A percentile compares a stretch with the other conserved stretches of the same genome.
Conservation (phyloP, 2,329 filamentous ascomycete genomes). For the Fusarium nematophilum region DNA sequence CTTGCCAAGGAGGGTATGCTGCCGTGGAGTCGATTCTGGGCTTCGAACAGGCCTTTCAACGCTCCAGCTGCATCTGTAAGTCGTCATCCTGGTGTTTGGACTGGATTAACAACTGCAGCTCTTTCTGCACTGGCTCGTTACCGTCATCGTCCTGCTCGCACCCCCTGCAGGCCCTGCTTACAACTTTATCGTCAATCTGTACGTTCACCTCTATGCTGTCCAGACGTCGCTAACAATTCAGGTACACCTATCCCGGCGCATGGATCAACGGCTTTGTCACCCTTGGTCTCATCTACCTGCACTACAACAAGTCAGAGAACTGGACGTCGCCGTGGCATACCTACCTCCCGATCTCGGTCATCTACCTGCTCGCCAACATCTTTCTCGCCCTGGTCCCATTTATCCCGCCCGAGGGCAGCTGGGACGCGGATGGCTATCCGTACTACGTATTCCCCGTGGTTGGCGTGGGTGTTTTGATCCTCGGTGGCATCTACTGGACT, state of each 20-base stretch:
- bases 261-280: conserved; percentile 66
- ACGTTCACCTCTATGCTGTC: rapidly evolving
- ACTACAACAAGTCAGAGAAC: conserved; percentile 60
- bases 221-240: conserved; percentile 29
- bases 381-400: conserved; percentile 66
- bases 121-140: conserved; percentile 74
- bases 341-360: conserved; percentile 57
- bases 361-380: conserved; percentile 63
- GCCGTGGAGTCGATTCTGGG: conserved; percentile 74
- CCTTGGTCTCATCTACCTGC: conserved; percentile 63
- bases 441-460: conserved; percentile 69
- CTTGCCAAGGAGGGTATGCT: conserved; percentile 76
- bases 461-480: conserved; percentile 61
- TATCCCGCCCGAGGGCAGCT: conserved; percentile 62
- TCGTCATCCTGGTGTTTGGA: neutral
- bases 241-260: conserved; percentile 62
- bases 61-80: conserved; percentile 67
- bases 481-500: conserved; percentile 64
- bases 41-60: conserved; percentile 75
- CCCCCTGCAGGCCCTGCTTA: conserved; percentile 76
- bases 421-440: conserved; percentile 62
- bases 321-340: conserved; percentile 67
- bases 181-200: conserved; percentile 72
- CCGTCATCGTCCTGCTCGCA: conserved; percentile 72
- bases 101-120: conserved; percentile 48